Evolutionary conservation across 1,284 basidiomycete genomes (phyloP).

Genomic region (Serendipita sp.): DNA sequence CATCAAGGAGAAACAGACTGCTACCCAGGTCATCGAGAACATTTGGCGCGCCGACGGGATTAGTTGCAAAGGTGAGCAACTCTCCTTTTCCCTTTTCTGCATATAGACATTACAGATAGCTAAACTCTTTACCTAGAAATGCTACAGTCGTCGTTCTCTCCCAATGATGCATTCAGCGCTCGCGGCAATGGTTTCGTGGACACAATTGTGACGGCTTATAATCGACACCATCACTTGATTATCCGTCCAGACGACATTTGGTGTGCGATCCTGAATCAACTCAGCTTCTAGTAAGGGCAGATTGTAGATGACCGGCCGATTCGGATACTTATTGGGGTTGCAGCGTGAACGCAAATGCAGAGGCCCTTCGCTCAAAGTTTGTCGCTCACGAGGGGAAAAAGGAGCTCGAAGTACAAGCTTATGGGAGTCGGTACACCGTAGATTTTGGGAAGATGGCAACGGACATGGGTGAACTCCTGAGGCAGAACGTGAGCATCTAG

Average conservation of each 20-base stretch:
- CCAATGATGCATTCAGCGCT: constrained; percentile 14
- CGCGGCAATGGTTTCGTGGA: constrained; percentile 25
- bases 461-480: not conserved
- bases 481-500: constrained; percentile 14
- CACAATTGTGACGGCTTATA: constrained; percentile 26
- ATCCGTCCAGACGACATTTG: constrained; percentile 32
- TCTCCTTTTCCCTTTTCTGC: not conserved
- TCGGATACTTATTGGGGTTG: not conserved
- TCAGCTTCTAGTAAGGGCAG: constrained; percentile 23
- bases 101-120: not conserved
- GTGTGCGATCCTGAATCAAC: constrained; percentile 31
- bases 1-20: not conserved
- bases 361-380: constrained; percentile 27
- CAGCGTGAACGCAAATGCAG: constrained; percentile 27
- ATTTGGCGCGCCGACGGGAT: not conserved
- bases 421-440: constrained; percentile 20
- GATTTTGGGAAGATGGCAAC: constrained; percentile 20
- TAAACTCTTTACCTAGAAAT: not conserved
- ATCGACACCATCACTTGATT: constrained; percentile 24
- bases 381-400: constrained; percentile 27
- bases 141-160: constrained; percentile 6
- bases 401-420: constrained; percentile 20
- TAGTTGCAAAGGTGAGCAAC: not conserved
- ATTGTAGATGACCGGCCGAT: not conserved
- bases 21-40: not conserved